Base-by-base conservation (phyloP, 1,139 yeast species). In the Suhomyces anneliseae region DNA sequence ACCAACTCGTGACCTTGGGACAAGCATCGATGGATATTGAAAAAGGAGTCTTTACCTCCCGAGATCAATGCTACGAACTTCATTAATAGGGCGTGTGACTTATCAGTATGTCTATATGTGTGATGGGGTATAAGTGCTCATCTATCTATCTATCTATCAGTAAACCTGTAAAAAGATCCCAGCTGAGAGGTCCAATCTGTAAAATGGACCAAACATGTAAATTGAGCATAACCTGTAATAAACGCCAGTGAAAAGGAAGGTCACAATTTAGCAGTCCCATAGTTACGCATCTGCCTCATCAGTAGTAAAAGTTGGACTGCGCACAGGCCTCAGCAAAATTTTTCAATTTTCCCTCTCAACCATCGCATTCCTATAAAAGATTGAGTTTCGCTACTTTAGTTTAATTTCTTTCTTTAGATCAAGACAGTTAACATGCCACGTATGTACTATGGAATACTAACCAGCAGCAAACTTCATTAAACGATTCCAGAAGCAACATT, bases 1-100 rank as follows among this genome's bases (percentile, higher is more conserved):
- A 80, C 79, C 10, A 93, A 70, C 58, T 88, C 87, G 68, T 93
- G 99, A 6, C 95, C 96, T 49, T 87, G 83, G 4, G 81, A 76
- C 11, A 87, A 60, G 60, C 98, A 90, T 61, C 92, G 96, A 40
- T 90, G 72, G 37, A 93, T 83, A 61, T 92, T 93, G 64, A 79
- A 93, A 69, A 92, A 90, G 7, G 97, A 90, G 65, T 93, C 99
- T 64, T 93, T 93, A 0, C 99, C 99, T 4, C 99, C 99, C 0
- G 97, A 89, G 1, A 93, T 83, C 38, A 93, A 74, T 0, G 96
- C 99, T 36, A 90, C 87, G 60, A 90, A 89, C 66, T 90, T 90
- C 99, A 93, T 93, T 8, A 12, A 33, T 34, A 7, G 32, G 32
- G 32, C n/a, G 26, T 34, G 29, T 36, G 10, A n/a, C 14, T 19